phyloP scores from a whole-genome alignment of 2,329 filamentous ascomycete genomes.

The Hypoxylon sp. region DNA sequence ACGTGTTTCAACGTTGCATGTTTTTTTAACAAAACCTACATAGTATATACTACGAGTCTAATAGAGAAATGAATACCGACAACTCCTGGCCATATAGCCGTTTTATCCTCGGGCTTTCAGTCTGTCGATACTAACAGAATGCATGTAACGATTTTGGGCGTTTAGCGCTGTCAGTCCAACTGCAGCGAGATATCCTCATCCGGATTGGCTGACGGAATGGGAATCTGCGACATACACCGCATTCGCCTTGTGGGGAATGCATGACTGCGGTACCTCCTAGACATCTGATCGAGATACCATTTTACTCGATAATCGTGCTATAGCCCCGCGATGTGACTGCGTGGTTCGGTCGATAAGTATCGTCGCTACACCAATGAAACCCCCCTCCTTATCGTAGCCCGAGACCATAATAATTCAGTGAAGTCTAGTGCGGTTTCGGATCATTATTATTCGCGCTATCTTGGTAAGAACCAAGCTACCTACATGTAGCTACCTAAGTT shows the following conservation, averaged over 20 bases:
- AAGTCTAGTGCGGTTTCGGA: background rate
- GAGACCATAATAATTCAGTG: background rate
- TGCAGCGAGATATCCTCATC: conserved; percentile 13
- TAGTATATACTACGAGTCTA: background rate
- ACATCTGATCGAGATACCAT: conserved; percentile 17
- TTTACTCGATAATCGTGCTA: conserved; percentile 23
- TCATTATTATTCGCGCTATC: background rate
- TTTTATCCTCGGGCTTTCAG: background rate
- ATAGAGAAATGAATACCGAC: background rate
- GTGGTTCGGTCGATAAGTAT: conserved; percentile 5
- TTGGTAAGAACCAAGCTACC: background rate
- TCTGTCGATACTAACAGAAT: background rate
- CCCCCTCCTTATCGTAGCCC: background rate
- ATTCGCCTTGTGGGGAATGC: conserved; percentile 16
- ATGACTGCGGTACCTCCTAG: conserved; percentile 19
- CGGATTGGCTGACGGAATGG: conserved; percentile 16
- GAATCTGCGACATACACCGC: conserved; percentile 19
- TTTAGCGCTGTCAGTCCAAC: conserved; percentile 9
- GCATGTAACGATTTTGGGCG: conserved; percentile 3
- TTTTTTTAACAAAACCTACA: background rate
- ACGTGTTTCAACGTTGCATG: background rate
- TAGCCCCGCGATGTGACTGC: background rate
- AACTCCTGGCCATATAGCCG: background rate
- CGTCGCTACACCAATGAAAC: conserved; percentile 14
- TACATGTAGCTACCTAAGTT: too few species aligned